Conservation (phyloP, 2,329 filamentous ascomycete species). For the Pseudogymnoascus sp. region DNA sequence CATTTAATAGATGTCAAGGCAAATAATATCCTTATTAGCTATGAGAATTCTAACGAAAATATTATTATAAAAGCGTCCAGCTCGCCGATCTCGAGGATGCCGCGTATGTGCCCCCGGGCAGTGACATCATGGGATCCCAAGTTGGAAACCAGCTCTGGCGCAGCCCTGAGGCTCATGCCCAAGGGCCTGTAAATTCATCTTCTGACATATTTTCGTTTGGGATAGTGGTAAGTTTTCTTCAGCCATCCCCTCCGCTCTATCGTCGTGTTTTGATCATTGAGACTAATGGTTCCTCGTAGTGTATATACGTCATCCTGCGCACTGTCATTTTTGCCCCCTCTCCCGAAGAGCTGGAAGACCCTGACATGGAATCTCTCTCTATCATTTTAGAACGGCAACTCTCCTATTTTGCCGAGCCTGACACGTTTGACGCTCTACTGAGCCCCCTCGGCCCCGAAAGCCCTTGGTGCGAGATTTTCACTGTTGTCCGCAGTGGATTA, state of each 20-base stretch:
- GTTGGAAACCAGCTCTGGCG: constrained; percentile 39
- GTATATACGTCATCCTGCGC: neutral
- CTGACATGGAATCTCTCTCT: constrained; percentile 12
- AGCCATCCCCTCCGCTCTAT: neutral
- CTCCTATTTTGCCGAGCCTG: constrained; percentile 37
- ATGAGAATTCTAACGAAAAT: no score
- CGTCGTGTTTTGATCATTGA: neutral
- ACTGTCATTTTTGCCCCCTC: neutral
- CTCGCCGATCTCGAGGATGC: constrained; percentile 36
- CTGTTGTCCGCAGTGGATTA: constrained; percentile 32
- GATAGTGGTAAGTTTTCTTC: constrained; percentile 31
- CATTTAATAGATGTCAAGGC: no score
- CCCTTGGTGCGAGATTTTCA: constrained; percentile 33
- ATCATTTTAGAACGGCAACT: constrained; percentile 37
- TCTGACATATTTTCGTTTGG: constrained; percentile 39
- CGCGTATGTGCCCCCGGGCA: constrained; percentile 31
- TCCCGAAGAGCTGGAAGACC: neutral
- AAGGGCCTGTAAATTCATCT: constrained; percentile 31
- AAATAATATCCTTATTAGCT: no score
- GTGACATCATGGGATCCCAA: constrained; percentile 30
- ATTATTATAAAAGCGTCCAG: constrained; percentile 32
- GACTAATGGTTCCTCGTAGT: neutral
- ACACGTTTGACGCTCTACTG: constrained; percentile 34
- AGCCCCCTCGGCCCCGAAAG: constrained; percentile 33
- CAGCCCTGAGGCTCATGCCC: constrained; percentile 37